Base-by-base conservation (phyloP, 139 green algal genomes). In the Auxenochlorella pyrenoidosa region DNA sequence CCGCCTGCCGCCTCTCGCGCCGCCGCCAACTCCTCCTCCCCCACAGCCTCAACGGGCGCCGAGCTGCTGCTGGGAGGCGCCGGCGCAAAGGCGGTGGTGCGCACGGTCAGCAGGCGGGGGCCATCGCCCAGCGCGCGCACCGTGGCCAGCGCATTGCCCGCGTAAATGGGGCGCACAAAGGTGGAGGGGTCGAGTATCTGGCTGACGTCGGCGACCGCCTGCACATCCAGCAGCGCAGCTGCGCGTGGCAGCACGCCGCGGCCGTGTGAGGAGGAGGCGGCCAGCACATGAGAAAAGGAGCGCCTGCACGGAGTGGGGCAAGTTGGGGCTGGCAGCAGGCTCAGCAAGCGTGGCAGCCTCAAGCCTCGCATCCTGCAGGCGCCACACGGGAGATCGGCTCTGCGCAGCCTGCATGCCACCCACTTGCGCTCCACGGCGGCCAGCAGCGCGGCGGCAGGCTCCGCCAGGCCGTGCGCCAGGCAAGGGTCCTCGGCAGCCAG, bases 151-250 rank as follows among this genome's bases (percentile, higher is more conserved):
- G 95, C 97, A 66, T 99, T 99, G 58, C 97, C 97, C 21, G 97
- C 97, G 81, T 99, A 99, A 34, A 98, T 96, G 18, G 96, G 96
- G 47, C 95, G 90, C 34, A 95, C 89, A 84, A 97, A 98, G 28
- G 94, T 97, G 88, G 92, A 43, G 12, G 80, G 41, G 66, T 94
- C 93, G 19, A 91, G 5, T 15, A 96, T 82, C 47, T 94, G 75
- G 8, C 94, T 75, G 1, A 98, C 95, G 73, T 99, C 97, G 32
- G 90, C 94, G 21, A 98, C 90, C 2, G 95, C 94, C 85, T 98
- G 80, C 30, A 92, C 88, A 70, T 93, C 93, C 79, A 98, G 89
- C 68, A 97, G 75, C 1, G 96, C 97, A 36, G 96, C 97, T n/a
- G 93, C 93, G 3, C 97, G 88, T 0, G 97, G 97, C 60, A 99